Percentiles rank a stretch among this genome's conserved stretches.
phyloP scores from a whole-genome alignment of 345 rosid genomes.

The Eucalyptus regnans region DNA sequence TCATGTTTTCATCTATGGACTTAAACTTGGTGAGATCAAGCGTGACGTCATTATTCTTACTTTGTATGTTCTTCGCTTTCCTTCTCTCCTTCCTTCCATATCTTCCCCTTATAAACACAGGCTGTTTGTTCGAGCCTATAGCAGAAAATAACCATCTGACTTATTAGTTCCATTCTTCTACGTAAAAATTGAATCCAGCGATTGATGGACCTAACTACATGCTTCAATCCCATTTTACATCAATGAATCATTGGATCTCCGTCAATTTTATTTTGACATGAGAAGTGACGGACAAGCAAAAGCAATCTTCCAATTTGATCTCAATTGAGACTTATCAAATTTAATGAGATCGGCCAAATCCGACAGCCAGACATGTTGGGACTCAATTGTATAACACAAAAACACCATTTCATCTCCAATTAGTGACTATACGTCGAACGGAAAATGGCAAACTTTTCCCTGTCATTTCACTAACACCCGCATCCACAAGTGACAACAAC shows the following conservation, averaged over 20 bases:
- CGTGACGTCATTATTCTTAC: no score
- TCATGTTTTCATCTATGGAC: no score
- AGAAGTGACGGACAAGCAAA: background rate
- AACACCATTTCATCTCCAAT: background rate
- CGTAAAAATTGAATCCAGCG: background rate
- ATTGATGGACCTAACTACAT: background rate
- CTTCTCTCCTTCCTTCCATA: no score
- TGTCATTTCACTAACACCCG: background rate
- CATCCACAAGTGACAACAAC: background rate
- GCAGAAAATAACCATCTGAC: no score
- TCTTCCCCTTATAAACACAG: no score
- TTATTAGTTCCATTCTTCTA: background rate
- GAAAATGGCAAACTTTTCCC: background rate
- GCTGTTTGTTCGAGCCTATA: no score
- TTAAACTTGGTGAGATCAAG: no score
- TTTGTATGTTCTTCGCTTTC: rapidly evolving
- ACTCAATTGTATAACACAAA: background rate
- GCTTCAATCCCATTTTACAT: background rate
- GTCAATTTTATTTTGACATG: background rate
- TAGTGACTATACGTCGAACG: background rate
- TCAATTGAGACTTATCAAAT: background rate
- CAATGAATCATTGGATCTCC: background rate
- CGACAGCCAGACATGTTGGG: background rate
- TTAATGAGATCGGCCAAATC: background rate
- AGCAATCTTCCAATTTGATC: background rate